Evolutionary conservation across 2,329 filamentous ascomycete genomes (phyloP).

Genomic region (Verticillium tricorpus): DNA sequence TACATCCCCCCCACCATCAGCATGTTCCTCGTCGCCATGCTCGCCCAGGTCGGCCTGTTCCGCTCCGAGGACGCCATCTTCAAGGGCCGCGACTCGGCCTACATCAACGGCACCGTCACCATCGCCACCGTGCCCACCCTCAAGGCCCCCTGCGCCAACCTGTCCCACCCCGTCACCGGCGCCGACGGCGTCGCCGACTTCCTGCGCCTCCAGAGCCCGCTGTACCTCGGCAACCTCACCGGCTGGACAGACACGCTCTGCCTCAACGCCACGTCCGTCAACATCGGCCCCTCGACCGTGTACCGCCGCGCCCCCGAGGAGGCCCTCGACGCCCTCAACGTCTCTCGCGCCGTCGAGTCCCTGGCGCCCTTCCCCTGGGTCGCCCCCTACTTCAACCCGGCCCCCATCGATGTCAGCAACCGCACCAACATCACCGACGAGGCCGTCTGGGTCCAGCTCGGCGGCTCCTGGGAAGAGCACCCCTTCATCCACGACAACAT

Average conservation of each 20-base stretch:
- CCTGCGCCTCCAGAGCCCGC: constrained; percentile 20
- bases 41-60: constrained; percentile 32
- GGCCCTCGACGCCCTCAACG: constrained; percentile 9
- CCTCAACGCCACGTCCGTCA: constrained; percentile 23
- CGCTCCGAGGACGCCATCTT: constrained; percentile 28
- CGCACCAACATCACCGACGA: constrained; percentile 31
- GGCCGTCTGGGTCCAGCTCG: constrained; percentile 30
- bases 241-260: constrained; percentile 26
- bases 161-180: constrained; percentile 19
- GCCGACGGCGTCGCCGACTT: constrained; percentile 21
- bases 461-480: constrained; percentile 36
- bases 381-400: constrained; percentile 7
- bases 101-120: constrained; percentile 33
- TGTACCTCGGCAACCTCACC: constrained; percentile 24
- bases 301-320: constrained; percentile 19
- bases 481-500: constrained; percentile 33
- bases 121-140: constrained; percentile 12
- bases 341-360: constrained; percentile 2
- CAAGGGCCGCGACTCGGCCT: constrained; percentile 30
- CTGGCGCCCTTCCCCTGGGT: constrained; percentile 2
- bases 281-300: constrained; percentile 22
- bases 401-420: constrained; percentile 5
- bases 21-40: constrained; percentile 32
- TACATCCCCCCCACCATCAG: constrained; percentile 34
- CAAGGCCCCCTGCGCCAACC: constrained; percentile 19